phyloP scores from a whole-genome alignment of 2,329 filamentous ascomycete genomes.

The Aspergillus tamarii region DNA sequence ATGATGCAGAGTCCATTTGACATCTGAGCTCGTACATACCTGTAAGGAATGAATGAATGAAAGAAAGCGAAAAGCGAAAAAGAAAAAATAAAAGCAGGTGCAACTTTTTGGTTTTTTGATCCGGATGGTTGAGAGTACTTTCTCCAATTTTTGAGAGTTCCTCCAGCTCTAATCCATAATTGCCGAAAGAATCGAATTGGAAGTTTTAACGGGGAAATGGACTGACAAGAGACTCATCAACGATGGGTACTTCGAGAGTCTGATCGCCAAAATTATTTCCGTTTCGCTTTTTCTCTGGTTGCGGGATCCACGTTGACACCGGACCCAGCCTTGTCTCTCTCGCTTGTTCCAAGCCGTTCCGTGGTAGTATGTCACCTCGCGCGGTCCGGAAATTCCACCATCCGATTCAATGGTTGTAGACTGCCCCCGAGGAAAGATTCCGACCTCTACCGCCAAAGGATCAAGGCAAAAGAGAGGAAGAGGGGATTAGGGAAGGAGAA shows the following conservation, averaged over 20 bases:
- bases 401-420: neutral
- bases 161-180: conserved; percentile 13
- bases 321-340: conserved; percentile 14
- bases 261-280: conserved; percentile 13
- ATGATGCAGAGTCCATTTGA: neutral
- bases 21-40: conserved; percentile 7
- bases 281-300: conserved; percentile 3
- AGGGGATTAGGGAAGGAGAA: neutral
- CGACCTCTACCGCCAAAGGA: neutral
- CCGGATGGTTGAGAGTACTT: neutral
- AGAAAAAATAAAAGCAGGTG: neutral
- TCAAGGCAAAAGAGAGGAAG: neutral
- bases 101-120: neutral
- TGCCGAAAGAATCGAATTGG: conserved; percentile 7
- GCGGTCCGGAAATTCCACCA: conserved; percentile 1
- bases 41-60: conserved; percentile 9
- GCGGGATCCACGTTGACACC: conserved; percentile 22
- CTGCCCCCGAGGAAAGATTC: neutral
- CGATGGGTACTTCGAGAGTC: neutral
- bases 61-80: conserved; percentile 4
- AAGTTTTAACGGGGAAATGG: neutral
- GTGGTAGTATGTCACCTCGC: conserved; percentile 4
- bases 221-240: conserved; percentile 6
- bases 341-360: conserved; percentile 7
- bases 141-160: neutral